Evolutionary conservation across 345 rosid species (phyloP).

Genomic region (Microcos paniculata): DNA sequence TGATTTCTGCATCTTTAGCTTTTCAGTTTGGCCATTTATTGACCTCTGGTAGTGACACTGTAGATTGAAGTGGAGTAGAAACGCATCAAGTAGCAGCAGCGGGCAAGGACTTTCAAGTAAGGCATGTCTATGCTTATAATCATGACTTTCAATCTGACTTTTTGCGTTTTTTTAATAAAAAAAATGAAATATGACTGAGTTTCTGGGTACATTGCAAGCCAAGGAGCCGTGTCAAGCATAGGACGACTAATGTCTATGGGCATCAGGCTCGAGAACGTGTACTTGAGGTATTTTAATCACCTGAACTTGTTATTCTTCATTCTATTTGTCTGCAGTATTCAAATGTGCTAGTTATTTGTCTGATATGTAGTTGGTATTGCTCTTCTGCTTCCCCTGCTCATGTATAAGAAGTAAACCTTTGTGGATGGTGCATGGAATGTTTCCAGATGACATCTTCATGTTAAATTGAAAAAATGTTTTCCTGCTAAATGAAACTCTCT

Average conservation of each 20-base stretch:
- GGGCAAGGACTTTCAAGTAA: constrained; percentile 32
- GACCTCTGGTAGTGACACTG: constrained; percentile 13
- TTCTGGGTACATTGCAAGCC: constrained; percentile 38
- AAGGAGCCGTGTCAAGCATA: constrained; percentile 29
- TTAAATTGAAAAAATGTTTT: background rate
- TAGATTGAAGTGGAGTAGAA: constrained; percentile 53
- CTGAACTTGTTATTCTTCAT: background rate
- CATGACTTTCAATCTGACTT: background rate
- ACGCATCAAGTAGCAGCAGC: constrained; percentile 29
- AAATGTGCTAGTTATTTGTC: background rate
- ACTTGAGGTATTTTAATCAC: constrained; percentile 49
- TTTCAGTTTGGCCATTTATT: background rate
- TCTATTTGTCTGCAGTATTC: background rate
- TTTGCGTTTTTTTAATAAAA: background rate
- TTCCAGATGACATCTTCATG: background rate
- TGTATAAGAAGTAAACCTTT: background rate
- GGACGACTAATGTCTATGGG: constrained; percentile 37
- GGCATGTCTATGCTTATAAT: constrained; percentile 40
- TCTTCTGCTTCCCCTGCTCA: background rate
- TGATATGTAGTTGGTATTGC: background rate
- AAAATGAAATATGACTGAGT: background rate
- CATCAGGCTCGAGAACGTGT: constrained; percentile 54
- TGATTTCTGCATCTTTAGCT: background rate
- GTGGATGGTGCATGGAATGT: background rate
- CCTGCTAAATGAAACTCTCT: background rate